Evolutionary conservation across 441 rosid genomes (phyloP).

Genomic region (Populus hybrid): DNA sequence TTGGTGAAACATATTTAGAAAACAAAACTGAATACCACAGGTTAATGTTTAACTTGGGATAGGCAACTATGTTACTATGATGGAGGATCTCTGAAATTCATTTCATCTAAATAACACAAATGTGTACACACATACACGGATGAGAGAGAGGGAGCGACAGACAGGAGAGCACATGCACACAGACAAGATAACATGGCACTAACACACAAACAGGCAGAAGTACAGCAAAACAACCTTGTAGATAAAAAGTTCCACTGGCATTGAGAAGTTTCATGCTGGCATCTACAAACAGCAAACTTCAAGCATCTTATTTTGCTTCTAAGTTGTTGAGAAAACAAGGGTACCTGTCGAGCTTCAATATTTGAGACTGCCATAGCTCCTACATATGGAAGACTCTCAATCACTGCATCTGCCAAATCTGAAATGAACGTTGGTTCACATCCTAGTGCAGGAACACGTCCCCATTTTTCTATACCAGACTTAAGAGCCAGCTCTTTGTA

Average conservation of each 20-base stretch:
- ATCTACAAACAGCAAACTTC: background rate
- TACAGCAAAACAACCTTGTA: background rate
- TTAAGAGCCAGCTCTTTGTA: slow-evolving; percentile 83
- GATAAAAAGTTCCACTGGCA: background rate
- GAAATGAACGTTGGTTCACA: slow-evolving; percentile 92
- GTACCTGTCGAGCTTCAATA: slow-evolving; percentile 98
- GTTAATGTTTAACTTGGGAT: background rate
- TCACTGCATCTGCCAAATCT: slow-evolving; percentile 97
- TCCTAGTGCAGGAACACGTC: slow-evolving; percentile 94
- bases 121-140: background rate
- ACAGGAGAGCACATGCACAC: background rate
- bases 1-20: too few species aligned
- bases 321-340: background rate
- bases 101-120: background rate
- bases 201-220: too few species aligned
- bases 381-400: slow-evolving; percentile 96
- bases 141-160: background rate
- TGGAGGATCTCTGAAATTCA: background rate
- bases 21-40: background rate
- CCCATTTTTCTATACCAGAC: slow-evolving; percentile 94
- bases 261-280: background rate
- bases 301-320: background rate
- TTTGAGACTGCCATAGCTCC: slow-evolving; percentile 98
- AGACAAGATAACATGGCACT: too few species aligned
- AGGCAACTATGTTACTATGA: background rate